Percentiles rank a stretch among this genome's conserved stretches.
These are phyloP conservation scores for Pseudogymnoascus sp. DNA, from an alignment of 2,329 filamentous ascomycete species.

Conservation along the genomic window DNA sequence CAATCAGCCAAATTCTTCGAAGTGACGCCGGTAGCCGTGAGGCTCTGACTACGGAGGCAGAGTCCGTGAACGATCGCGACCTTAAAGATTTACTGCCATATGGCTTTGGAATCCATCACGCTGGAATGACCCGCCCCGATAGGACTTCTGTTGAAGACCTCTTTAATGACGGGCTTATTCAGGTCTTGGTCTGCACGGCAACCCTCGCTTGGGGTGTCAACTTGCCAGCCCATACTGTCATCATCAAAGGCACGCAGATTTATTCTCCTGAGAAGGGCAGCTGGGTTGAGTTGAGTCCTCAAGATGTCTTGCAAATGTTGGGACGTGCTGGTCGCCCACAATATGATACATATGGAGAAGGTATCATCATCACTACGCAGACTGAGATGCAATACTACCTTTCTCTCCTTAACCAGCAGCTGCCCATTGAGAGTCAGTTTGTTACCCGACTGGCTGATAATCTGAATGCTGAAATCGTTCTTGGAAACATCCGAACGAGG, in stretches of 20 bases:
- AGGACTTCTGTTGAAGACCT: constrained; percentile 91
- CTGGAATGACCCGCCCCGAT: constrained; percentile 93
- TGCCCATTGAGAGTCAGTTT: constrained; percentile 95
- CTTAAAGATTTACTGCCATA: constrained; percentile 93
- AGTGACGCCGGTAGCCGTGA: constrained; percentile 88
- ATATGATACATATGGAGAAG: constrained; percentile 95
- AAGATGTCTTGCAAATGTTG: constrained; percentile 97
- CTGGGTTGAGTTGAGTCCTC: constrained; percentile 95
- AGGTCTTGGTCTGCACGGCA: constrained; percentile 93
- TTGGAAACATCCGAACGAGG: constrained; percentile 83
- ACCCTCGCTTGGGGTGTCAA: constrained; percentile 99
- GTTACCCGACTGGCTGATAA: constrained; percentile 91
- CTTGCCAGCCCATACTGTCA: constrained; percentile 91
- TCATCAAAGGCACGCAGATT: constrained; percentile 97
- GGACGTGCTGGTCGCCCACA: constrained; percentile 94
- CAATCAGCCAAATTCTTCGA: constrained; percentile 89
- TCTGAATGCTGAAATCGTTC: constrained; percentile 88
- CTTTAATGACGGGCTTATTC: constrained; percentile 82
- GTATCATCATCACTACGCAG: constrained; percentile 97
- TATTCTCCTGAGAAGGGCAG: constrained; percentile 98
- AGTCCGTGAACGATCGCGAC: constrained; percentile 73
- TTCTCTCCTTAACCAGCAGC: constrained; percentile 89
- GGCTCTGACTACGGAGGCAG: constrained; percentile 76
- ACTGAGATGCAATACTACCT: constrained; percentile 95
- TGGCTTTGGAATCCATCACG: constrained; percentile 96